Conservation (phyloP, 305 asterid species). For the Rubia balearica region DNA sequence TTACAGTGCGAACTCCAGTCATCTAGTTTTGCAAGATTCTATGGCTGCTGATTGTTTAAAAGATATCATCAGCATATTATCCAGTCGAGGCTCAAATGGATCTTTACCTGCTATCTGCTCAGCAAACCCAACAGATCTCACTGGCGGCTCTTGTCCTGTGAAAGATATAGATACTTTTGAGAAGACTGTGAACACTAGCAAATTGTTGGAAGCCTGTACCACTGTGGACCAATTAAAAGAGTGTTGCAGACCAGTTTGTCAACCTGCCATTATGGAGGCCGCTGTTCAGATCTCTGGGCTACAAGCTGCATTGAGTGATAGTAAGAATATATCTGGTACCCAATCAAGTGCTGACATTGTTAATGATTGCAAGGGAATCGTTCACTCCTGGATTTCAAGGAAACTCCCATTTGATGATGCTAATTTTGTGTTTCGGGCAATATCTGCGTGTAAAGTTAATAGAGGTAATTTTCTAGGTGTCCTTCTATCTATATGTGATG, state of each 20-base stretch:
- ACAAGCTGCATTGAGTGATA: constrained; percentile 40
- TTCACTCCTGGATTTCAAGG: constrained; percentile 76
- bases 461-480: constrained; percentile 44
- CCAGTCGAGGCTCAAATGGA: constrained; percentile 89
- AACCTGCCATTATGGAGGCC: constrained; percentile 84
- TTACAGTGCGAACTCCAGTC: constrained; percentile 53
- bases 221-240: constrained; percentile 81
- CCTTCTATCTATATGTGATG: not conserved
- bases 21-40: constrained; percentile 62
- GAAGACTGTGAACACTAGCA: constrained; percentile 75
- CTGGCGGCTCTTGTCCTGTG: constrained; percentile 98
- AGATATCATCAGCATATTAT: constrained; percentile 86
- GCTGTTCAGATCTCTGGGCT: constrained; percentile 65
- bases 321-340: constrained; percentile 45
- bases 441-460: constrained; percentile 94
- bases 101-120: constrained; percentile 72
- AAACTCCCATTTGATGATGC: constrained; percentile 70
- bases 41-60: constrained; percentile 91
- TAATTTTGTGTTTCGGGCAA: constrained; percentile 64
- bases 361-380: constrained; percentile 91
- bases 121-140: constrained; percentile 61
- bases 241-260: constrained; percentile 89
- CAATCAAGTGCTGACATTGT: constrained; percentile 47
- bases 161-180: constrained; percentile 67
- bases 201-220: constrained; percentile 80